Conservation (phyloP, 768 basidiomycete species). For the Xerocomellus chrysenteron region DNA sequence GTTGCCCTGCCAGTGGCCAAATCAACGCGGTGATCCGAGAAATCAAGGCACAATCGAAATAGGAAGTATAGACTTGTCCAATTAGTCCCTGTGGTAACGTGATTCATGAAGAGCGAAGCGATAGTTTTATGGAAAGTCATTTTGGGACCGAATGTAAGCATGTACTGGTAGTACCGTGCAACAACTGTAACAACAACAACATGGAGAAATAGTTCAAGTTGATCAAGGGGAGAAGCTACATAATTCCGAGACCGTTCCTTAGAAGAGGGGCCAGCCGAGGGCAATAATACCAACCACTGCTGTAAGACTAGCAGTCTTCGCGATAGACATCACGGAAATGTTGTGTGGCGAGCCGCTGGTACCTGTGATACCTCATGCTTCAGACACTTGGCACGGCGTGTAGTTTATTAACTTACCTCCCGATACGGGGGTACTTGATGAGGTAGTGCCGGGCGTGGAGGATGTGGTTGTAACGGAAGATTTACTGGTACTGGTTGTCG, state of each 20-base stretch:
- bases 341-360: slow-evolving; percentile 7
- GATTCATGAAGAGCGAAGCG: no score
- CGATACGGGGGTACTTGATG: not conserved
- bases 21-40: not conserved
- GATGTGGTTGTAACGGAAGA: no score
- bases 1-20: slow-evolving; percentile 13
- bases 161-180: no score
- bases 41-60: not conserved
- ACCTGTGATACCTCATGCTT: not conserved
- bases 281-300: slow-evolving; percentile 3
- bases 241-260: not conserved
- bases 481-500: no score
- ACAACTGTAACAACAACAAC: not conserved
- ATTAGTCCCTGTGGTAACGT: no score
- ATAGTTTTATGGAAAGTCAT: no score
- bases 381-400: not conserved
- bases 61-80: slow-evolving; percentile 2
- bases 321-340: not conserved
- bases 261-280: not conserved
- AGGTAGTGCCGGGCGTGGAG: no score
- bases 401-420: slow-evolving; percentile 1
- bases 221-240: not conserved
- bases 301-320: slow-evolving; percentile 5
- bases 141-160: no score
- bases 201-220: not conserved